Evolutionary conservation across 2,329 filamentous ascomycete species (phyloP).

Genomic region (Hypomyces rosellus): DNA sequence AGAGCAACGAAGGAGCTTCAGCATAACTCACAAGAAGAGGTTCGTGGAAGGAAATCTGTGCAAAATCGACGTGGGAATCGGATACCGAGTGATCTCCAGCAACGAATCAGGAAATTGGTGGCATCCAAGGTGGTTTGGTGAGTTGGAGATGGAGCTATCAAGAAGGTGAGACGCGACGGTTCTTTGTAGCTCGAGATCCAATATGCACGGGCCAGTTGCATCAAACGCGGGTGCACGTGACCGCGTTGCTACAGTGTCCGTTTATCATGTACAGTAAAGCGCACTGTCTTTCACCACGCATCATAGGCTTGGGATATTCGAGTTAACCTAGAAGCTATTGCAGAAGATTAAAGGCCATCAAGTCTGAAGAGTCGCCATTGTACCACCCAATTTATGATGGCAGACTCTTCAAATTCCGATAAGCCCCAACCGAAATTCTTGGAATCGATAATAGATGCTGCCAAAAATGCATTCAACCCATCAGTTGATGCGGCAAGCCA

Average conservation of each 20-base stretch:
- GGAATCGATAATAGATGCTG: conserved; percentile 32
- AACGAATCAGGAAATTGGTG: conserved; percentile 7
- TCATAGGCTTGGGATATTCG: too few relatives aligned
- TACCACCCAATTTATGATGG: conserved; percentile 16
- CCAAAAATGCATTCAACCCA: conserved; percentile 45
- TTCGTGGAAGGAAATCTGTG: background rate
- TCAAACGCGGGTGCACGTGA: conserved; percentile 12
- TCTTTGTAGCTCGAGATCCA: conserved; percentile 1
- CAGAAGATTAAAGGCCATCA: too few relatives aligned
- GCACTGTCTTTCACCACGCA: background rate
- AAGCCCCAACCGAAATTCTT: conserved; percentile 24
- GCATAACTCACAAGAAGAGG: conserved; percentile 16
- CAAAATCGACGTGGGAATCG: conserved; percentile 1
- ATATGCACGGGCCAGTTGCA: conserved; percentile 3
- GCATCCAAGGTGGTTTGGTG: conserved; percentile 6
- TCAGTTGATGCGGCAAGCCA: conserved; percentile 27
- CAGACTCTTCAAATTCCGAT: conserved; percentile 17
- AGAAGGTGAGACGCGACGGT: conserved; percentile 4
- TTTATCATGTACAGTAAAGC: background rate
- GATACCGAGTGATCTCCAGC: background rate
- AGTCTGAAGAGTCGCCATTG: too few relatives aligned
- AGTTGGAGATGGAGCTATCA: conserved; percentile 3
- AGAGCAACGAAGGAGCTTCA: conserved; percentile 40
- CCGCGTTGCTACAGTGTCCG: background rate
- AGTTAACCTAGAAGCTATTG: too few relatives aligned